Conservation (phyloP, 345 rosid genomes). For the Capsella bursapastoris region DNA sequence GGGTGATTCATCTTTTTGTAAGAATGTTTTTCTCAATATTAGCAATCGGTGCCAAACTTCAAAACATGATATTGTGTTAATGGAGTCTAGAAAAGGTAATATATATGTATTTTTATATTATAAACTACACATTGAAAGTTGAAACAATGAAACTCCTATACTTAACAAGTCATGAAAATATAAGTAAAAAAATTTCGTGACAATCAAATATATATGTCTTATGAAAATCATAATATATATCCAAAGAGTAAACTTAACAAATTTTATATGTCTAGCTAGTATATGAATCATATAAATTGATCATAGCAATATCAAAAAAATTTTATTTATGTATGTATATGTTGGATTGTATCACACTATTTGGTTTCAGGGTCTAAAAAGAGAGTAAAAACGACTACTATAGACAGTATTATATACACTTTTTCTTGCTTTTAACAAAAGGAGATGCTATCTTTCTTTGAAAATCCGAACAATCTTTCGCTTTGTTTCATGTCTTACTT, state of each 20-base stretch:
- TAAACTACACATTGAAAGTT: no score
- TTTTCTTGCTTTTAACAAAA: slow-evolving; percentile 46
- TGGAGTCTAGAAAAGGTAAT: slow-evolving; percentile 8
- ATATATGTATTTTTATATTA: neutral
- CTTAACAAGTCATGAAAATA: no score
- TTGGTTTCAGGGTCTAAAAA: slow-evolving; percentile 29
- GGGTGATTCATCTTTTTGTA: neutral
- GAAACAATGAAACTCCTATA: no score
- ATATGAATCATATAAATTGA: neutral
- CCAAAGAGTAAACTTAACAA: neutral
- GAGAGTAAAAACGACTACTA: slow-evolving; percentile 24
- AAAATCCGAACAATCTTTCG: slow-evolving; percentile 45
- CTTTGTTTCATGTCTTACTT: slow-evolving; percentile 48
- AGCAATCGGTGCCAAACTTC: slow-evolving; percentile 31
- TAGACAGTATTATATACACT: slow-evolving; percentile 36
- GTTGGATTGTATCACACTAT: neutral
- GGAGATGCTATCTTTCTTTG: slow-evolving; percentile 48
- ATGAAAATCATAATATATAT: slow-evolving; percentile 1
- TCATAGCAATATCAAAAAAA: neutral
- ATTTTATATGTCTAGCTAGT: neutral
- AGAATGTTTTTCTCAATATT: neutral
- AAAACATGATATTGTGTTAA: slow-evolving; percentile 3
- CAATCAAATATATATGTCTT: neutral
- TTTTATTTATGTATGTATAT: neutral
- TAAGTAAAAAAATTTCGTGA: no score